phyloP scores from a whole-genome alignment of 2,329 filamentous ascomycete species.

The Harringtonia aguacate region DNA sequence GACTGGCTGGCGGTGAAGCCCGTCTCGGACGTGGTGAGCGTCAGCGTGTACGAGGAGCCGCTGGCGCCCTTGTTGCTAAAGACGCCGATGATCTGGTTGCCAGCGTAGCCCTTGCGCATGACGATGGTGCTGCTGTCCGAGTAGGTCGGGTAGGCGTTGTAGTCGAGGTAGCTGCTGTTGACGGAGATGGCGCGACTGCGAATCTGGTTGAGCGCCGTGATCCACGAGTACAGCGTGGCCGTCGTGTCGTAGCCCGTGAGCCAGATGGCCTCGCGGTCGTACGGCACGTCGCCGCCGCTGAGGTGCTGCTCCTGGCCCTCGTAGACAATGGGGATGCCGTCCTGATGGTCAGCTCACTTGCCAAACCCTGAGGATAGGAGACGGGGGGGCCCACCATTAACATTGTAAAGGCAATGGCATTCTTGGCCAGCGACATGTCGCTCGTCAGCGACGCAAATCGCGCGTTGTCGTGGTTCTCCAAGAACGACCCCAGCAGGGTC shows the following conservation, averaged over 20 bases:
- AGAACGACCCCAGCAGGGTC: conserved; percentile 36
- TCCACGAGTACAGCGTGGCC: conserved; percentile 36
- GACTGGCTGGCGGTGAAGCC: conserved; percentile 14
- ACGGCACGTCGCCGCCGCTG: conserved; percentile 32
- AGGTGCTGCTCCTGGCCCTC: conserved; percentile 56
- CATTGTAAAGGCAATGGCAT: conserved; percentile 50
- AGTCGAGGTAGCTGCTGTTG: conserved; percentile 11
- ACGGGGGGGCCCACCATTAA: conserved; percentile 25
- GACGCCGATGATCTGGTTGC: conserved; percentile 16
- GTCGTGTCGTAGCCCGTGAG: conserved; percentile 34
- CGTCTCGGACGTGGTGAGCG: conserved; percentile 7
- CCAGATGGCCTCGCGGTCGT: conserved; percentile 50
- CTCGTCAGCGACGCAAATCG: conserved; percentile 40
- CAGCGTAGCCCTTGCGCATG: conserved; percentile 16
- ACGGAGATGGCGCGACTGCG: conserved; percentile 16
- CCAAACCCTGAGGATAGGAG: no score
- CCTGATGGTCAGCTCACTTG: conserved; percentile 1
- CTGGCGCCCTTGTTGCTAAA: conserved; percentile 18
- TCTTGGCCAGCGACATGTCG: conserved; percentile 47
- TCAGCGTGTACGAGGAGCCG: conserved; percentile 14
- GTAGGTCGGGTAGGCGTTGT: conserved; percentile 10
- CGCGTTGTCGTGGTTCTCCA: conserved; percentile 49
- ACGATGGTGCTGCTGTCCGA: conserved; percentile 17
- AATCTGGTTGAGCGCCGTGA: conserved; percentile 22
- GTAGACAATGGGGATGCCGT: conserved; percentile 53